Conservation (phyloP, 495 filamentous ascomycete species). For the Choiromyces venosus region DNA sequence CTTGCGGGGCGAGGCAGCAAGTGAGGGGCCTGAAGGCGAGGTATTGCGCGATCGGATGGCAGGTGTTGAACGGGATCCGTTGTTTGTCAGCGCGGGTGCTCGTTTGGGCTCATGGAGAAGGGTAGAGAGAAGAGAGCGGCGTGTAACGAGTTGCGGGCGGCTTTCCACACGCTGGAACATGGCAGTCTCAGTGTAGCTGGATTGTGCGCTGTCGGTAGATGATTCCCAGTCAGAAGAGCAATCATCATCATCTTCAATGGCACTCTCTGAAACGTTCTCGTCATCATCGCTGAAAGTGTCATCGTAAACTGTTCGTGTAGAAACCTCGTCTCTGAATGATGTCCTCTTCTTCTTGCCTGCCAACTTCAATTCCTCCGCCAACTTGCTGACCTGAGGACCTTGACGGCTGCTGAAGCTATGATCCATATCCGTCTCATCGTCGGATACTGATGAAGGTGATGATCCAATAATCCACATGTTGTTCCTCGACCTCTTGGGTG, state of each 20-base stretch:
- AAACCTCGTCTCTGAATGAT: constrained; percentile 76
- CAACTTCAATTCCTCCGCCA: constrained; percentile 31
- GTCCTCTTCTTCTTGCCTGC: constrained; percentile 63
- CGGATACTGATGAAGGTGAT: constrained; percentile 45
- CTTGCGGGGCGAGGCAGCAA: constrained; percentile 62
- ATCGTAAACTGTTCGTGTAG: constrained; percentile 58
- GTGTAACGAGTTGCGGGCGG: constrained; percentile 73
- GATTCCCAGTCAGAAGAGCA: constrained; percentile 82
- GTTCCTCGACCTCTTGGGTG: constrained; percentile 49
- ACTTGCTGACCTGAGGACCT: constrained; percentile 15
- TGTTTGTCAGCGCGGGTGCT: constrained; percentile 58
- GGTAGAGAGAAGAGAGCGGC: constrained; percentile 81
- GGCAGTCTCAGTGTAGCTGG: constrained; percentile 57
- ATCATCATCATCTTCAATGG: constrained; percentile 83
- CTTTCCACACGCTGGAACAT: constrained; percentile 86
- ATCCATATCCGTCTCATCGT: constrained; percentile 33
- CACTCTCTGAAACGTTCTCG: constrained; percentile 67
- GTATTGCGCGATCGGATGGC: constrained; percentile 70
- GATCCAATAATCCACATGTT: constrained; percentile 54
- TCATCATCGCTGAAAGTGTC: constrained; percentile 71
- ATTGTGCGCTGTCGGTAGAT: constrained; percentile 76
- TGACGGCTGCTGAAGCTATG: constrained; percentile 18
- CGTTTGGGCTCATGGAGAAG: constrained; percentile 73
- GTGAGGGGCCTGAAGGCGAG: constrained; percentile 67
- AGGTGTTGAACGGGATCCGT: constrained; percentile 72